Base-by-base conservation (phyloP, 306 rosid genomes). In the Quercus bicolor region DNA sequence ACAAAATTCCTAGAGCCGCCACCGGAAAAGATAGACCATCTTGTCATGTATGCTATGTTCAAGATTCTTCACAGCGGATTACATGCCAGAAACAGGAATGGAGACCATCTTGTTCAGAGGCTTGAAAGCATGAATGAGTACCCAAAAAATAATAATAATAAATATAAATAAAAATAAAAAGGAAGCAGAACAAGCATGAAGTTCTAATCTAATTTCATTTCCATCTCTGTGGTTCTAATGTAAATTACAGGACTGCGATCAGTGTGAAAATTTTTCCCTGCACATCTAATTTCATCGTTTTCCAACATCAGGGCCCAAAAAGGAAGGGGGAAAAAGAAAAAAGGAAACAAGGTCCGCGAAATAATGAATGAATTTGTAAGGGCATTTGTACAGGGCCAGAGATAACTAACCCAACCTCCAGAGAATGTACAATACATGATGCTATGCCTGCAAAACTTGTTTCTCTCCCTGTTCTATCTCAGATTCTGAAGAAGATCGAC, bases 381-480 rank as follows among this genome's bases (percentile, higher is more conserved):
- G 85, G 21, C 73, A 73, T 88, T 85, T 88, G 70, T 85, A 83
- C 87, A 82, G 68, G 76, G 77, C 48, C 75, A 78, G 59, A 31
- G 21, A 72, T 70, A 72, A 78, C 85, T 81, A 79, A 70, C 75
- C 82, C 82, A 88, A 48, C 16, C 68, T 80, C 83, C 79, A 75
- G 33, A 73, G 75, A 81, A 85, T 83, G 71, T 84, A 86, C 85
- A 88, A 61, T 28, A 71, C 43, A 33, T 28, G 77, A 85, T 84
- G 77, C 88, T 83, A 83, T 54, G 60, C 70, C 90, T 87, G 87
- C 92, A 89, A 91, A 88, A 87, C 84, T 82, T 80, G 80, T 78
- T 79, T 78, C 51, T 33, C 52, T 59, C 75, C 52, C 51, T 64
- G 85, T 40, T 75, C 82, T 74, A 71, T 75, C 23, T 75, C 23